These are phyloP conservation scores for Acacia pycnantha DNA, from an alignment of 331 rosid genomes.

Conservation along the genomic window DNA sequence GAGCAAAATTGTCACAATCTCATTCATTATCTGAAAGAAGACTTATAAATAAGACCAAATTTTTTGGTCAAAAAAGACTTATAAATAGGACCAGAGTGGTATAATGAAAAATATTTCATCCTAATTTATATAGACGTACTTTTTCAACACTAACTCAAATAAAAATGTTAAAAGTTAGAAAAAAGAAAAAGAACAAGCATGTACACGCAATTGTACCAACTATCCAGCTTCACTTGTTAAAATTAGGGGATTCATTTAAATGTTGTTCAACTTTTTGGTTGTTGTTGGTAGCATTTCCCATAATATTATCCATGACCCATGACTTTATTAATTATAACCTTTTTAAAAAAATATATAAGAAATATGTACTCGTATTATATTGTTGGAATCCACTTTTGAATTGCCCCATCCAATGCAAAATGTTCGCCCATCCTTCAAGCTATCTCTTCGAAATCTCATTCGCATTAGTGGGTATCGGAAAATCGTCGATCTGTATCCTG, in stretches of 20 bases:
- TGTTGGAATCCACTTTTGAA: not conserved
- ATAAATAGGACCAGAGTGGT: too few relatives aligned
- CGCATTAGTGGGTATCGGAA: not conserved
- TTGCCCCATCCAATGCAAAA: not conserved
- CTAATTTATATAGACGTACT: fast-evolving
- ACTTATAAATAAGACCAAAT: too few relatives aligned
- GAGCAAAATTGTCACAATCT: too few relatives aligned
- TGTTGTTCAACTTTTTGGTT: too few relatives aligned
- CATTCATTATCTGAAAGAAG: too few relatives aligned
- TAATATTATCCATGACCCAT: not conserved
- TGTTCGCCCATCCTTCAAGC: not conserved
- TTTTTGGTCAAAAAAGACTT: too few relatives aligned
- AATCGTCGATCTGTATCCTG: not conserved
- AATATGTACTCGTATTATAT: not conserved
- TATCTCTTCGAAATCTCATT: not conserved
- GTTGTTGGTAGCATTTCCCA: not conserved
- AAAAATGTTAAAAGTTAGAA: fast-evolving
- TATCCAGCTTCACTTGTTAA: too few relatives aligned
- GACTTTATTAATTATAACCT: too few relatives aligned
- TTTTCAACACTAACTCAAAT: too few relatives aligned
- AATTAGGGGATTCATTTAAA: not conserved
- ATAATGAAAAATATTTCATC: too few relatives aligned
- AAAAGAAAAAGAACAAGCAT: too few relatives aligned
- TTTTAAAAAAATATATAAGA: too few relatives aligned
- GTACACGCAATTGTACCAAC: not conserved